Conservation (phyloP, 352 stramenopile species). For the Pythium aquatile region DNA sequence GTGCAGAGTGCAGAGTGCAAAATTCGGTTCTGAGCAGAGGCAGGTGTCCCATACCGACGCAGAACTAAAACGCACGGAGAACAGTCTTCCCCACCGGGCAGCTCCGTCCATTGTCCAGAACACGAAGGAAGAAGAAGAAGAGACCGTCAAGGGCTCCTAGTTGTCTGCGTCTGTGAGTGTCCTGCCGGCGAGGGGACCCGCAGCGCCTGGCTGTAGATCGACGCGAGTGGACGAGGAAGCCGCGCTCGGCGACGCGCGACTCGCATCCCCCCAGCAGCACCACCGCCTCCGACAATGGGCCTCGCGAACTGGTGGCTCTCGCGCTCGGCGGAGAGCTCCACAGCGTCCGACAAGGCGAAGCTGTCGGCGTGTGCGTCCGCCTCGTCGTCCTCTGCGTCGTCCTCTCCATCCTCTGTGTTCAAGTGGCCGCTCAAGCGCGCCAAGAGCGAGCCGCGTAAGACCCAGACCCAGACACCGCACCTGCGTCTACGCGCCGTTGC, state of each 20-base stretch:
- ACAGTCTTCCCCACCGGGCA: background rate
- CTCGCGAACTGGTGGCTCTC: constrained; percentile 29
- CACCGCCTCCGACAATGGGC: constrained; percentile 15
- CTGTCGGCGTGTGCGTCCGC: background rate
- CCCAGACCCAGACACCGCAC: constrained; percentile 6
- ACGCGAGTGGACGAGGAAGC: background rate
- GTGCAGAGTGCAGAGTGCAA: constrained; percentile 1
- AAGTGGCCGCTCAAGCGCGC: constrained; percentile 26
- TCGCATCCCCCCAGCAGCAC: background rate
- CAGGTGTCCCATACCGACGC: background rate
- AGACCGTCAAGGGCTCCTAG: background rate
- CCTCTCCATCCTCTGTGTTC: constrained; percentile 7
- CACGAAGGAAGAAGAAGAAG: background rate
- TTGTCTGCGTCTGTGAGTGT: background rate
- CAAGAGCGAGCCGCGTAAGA: constrained; percentile 24
- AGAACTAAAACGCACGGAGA: background rate
- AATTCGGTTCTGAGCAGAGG: constrained; percentile 1
- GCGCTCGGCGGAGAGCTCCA: constrained; percentile 11
- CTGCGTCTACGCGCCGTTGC: constrained; percentile 19
- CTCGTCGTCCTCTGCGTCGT: background rate
- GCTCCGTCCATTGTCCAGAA: background rate
- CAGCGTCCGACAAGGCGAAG: constrained; percentile 20
- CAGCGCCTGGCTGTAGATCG: constrained; percentile 1
- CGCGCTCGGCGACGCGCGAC: background rate
- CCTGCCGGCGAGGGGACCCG: background rate